These are phyloP conservation scores for Cadophora gregata DNA, from an alignment of 2,329 filamentous ascomycete genomes.

Conservation along the genomic window DNA sequence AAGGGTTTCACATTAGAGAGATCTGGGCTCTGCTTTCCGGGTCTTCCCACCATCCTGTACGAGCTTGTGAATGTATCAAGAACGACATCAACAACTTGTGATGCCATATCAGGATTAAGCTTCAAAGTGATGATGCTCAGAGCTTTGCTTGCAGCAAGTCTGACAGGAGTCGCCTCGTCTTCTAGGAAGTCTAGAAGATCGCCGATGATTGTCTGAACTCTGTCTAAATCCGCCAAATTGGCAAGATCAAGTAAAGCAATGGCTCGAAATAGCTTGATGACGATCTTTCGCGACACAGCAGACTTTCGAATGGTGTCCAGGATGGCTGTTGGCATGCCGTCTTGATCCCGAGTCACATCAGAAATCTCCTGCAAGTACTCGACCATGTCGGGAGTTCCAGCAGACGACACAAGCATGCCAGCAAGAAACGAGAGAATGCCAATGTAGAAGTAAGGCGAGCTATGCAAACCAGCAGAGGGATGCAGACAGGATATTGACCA, in stretches of 20 bases:
- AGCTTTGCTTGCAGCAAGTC: constrained; percentile 90
- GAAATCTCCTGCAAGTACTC: constrained; percentile 71
- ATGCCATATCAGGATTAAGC: constrained; percentile 79
- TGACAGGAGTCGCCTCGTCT: constrained; percentile 90
- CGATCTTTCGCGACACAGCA: constrained; percentile 79
- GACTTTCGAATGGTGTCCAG: constrained; percentile 71
- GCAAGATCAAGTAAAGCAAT: constrained; percentile 65
- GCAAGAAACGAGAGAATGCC: constrained; percentile 82
- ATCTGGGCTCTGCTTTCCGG: background rate
- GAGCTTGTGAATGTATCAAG: constrained; percentile 69
- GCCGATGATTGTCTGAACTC: constrained; percentile 82
- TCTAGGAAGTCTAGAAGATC: constrained; percentile 78
- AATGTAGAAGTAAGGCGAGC: constrained; percentile 75
- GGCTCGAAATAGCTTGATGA: constrained; percentile 84
- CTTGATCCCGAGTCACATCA: constrained; percentile 57
- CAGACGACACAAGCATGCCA: constrained; percentile 71
- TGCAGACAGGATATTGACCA: constrained; percentile 73
- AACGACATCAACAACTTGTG: constrained; percentile 86
- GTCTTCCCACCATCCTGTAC: constrained; percentile 47
- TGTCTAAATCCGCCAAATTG: constrained; percentile 46
- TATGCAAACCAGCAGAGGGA: constrained; percentile 48
- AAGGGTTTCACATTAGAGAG: constrained; percentile 80
- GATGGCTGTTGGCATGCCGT: constrained; percentile 12
- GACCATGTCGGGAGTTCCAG: constrained; percentile 77
- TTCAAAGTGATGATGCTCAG: constrained; percentile 86